These are phyloP conservation scores for Alternaria rosae DNA, from an alignment of 2,329 filamentous ascomycete genomes.

Conservation along the genomic window DNA sequence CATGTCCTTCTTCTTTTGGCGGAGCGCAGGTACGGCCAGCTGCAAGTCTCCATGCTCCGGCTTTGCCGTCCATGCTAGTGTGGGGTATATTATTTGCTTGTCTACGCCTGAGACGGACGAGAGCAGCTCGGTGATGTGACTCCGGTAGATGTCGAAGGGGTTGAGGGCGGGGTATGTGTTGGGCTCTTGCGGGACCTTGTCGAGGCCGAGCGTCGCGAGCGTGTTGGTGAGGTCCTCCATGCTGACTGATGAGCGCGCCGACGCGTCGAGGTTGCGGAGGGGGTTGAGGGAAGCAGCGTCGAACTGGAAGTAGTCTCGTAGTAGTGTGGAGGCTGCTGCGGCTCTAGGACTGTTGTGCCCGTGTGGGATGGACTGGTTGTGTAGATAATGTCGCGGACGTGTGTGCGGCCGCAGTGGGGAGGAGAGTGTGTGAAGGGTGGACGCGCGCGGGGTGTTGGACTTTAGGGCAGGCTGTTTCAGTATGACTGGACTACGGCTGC, in stretches of 20 bases:
- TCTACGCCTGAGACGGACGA: conserved; percentile 75
- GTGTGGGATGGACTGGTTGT: conserved; percentile 11
- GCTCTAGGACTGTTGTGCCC: not conserved
- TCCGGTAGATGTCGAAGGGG: conserved; percentile 80
- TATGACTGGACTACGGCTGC: conserved; percentile 10
- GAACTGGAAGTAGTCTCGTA: conserved; percentile 23
- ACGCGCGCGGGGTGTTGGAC: not conserved
- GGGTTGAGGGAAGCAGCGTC: conserved; percentile 27
- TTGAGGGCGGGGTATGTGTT: conserved; percentile 70
- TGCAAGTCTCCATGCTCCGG: conserved; percentile 85
- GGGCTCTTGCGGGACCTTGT: conserved; percentile 49
- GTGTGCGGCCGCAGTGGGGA: conserved; percentile 8
- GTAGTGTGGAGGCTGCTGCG: conserved; percentile 1
- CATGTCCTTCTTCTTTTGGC: conserved; percentile 72
- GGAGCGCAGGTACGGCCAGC: conserved; percentile 79
- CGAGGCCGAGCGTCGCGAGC: conserved; percentile 48
- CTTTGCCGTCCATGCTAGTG: conserved; percentile 78
- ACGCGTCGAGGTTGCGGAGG: conserved; percentile 36
- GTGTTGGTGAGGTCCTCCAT: conserved; percentile 50
- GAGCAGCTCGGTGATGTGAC: conserved; percentile 75
- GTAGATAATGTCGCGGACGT: conserved; percentile 8
- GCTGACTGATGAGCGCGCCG: conserved; percentile 27
- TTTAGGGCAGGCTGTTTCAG: conserved; percentile 1
- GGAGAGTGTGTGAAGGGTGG: conserved; percentile 7
- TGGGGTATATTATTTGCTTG: conserved; percentile 73